A percentile compares a stretch with the other conserved stretches of the same genome.
Conservation (phyloP, 768 basidiomycete species). For the Macrolepiota fuliginosa region DNA sequence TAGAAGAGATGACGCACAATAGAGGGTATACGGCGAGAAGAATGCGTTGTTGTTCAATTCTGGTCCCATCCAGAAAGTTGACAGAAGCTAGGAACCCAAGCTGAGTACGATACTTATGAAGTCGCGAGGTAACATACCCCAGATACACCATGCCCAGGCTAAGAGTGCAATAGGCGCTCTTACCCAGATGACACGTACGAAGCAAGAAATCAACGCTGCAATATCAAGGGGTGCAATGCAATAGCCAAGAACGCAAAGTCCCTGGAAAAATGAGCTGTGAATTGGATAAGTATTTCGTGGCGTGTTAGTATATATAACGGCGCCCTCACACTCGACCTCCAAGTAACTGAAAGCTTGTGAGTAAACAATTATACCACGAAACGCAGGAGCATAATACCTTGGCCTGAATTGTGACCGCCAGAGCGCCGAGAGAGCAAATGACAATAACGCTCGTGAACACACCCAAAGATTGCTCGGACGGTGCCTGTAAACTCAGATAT, state of each 20-base stretch:
- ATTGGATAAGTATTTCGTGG: not conserved
- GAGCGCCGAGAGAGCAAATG: constrained; percentile 86
- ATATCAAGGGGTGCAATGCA: constrained; percentile 92
- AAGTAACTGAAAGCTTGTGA: constrained; percentile 49
- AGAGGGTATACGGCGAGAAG: constrained; percentile 96
- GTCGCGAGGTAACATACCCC: constrained; percentile 81
- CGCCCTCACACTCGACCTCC: constrained; percentile 75
- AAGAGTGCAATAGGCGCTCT: constrained; percentile 82
- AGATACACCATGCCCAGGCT: constrained; percentile 95
- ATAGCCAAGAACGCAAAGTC: constrained; percentile 91
- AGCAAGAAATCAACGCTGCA: constrained; percentile 84
- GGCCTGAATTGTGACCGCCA: constrained; percentile 93
- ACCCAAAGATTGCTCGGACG: constrained; percentile 75
- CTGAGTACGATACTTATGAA: not conserved
- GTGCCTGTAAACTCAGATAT: constrained; percentile 54
- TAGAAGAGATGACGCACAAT: constrained; percentile 50
- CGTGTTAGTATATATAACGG: not conserved
- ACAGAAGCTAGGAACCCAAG: constrained; percentile 63
- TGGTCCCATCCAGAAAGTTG: constrained; percentile 94
- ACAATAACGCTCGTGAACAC: constrained; percentile 95
- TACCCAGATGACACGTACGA: constrained; percentile 83
- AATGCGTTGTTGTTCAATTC: constrained; percentile 87
- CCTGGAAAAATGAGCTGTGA: constrained; percentile 90
- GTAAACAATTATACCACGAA: not conserved
- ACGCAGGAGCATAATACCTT: constrained; percentile 51